A percentile compares a stretch with the other conserved stretches of the same genome.
Evolutionary conservation across 352 stramenopile genomes (phyloP).

Genomic region (Thraustotheca clavata): DNA sequence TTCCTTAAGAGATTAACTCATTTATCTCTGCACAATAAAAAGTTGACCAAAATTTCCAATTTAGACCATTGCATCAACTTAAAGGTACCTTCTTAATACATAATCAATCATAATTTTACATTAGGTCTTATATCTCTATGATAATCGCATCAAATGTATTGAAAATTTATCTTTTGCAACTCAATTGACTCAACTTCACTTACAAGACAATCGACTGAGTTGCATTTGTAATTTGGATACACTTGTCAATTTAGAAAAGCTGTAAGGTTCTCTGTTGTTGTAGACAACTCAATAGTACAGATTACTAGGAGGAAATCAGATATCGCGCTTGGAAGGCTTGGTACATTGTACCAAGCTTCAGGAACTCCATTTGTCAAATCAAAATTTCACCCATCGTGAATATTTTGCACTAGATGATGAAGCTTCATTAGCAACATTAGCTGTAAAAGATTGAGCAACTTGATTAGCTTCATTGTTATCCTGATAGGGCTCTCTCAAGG

Average conservation of each 20-base stretch:
- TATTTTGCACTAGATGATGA: constrained; percentile 29
- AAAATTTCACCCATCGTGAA: constrained; percentile 46
- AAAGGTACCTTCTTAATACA: neutral
- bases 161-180: constrained; percentile 40
- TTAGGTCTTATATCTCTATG: constrained; percentile 63
- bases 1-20: constrained; percentile 71
- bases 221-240: constrained; percentile 40
- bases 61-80: neutral
- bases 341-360: constrained; percentile 33
- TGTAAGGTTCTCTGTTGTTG: constrained; percentile 24
- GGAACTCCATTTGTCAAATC: constrained; percentile 61
- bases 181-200: constrained; percentile 58
- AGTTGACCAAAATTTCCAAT: neutral
- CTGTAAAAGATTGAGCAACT: neutral
- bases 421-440: constrained; percentile 29
- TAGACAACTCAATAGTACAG: neutral
- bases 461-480: neutral
- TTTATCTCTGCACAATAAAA: constrained; percentile 51
- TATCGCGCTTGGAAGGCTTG: constrained; percentile 49
- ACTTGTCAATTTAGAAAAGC: constrained; percentile 46
- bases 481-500: constrained; percentile 37
- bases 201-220: constrained; percentile 60
- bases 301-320: constrained; percentile 53
- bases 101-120: neutral
- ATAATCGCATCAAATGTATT: constrained; percentile 52